Evolutionary conservation across 2,329 filamentous ascomycete genomes (phyloP).

Genomic region (Fusarium albosuccineum): DNA sequence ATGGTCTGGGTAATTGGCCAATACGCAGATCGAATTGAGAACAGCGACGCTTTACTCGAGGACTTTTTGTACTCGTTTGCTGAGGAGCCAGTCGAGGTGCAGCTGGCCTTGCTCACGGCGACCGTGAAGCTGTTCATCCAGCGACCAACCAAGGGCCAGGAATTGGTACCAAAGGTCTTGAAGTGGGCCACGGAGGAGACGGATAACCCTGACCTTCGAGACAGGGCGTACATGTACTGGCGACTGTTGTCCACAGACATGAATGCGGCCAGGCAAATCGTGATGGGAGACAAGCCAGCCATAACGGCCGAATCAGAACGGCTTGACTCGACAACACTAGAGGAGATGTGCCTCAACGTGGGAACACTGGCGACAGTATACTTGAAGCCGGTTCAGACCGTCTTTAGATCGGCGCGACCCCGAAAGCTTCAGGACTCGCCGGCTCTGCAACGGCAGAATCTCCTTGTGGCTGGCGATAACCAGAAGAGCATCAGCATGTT

Average conservation of each 20-base stretch:
- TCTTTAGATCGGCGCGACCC: slow-evolving; percentile 90
- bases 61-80: slow-evolving; percentile 95
- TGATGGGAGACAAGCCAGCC: slow-evolving; percentile 97
- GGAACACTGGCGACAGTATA: slow-evolving; percentile 97
- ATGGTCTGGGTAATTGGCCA: slow-evolving; percentile 99
- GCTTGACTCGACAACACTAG: slow-evolving; percentile 88
- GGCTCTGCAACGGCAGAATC: slow-evolving; percentile 80
- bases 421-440: slow-evolving; percentile 85
- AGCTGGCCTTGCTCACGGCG: slow-evolving; percentile 92
- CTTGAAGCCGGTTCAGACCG: slow-evolving; percentile 96
- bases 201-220: slow-evolving; percentile 96
- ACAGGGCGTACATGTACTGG: slow-evolving; percentile 99
- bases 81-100: slow-evolving; percentile 95
- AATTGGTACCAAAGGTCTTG: slow-evolving; percentile 91
- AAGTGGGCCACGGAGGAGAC: slow-evolving; percentile 99
- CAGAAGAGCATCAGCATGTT: slow-evolving; percentile 73
- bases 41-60: slow-evolving; percentile 91
- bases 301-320: slow-evolving; percentile 98
- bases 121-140: slow-evolving; percentile 99
- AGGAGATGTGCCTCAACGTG: slow-evolving; percentile 97
- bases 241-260: slow-evolving; percentile 93
- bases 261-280: slow-evolving; percentile 84
- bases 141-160: slow-evolving; percentile 91
- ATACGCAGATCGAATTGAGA: slow-evolving; percentile 97
- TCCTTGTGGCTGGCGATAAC: slow-evolving; percentile 66